Evolutionary conservation across 306 rosid genomes (phyloP).

Genomic region (Sicyos edulis): DNA sequence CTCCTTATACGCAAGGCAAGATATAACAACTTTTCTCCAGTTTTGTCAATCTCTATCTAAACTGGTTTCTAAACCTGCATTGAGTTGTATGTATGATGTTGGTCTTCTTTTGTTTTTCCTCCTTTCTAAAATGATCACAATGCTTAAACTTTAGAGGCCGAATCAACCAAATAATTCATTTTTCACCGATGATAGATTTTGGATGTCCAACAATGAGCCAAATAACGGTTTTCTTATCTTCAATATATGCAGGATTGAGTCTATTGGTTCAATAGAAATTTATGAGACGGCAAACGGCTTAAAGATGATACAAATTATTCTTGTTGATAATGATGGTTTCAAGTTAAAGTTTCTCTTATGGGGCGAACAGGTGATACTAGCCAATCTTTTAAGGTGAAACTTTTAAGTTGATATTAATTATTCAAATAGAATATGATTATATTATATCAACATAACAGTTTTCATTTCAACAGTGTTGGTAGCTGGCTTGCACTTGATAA

Average conservation of each 20-base stretch:
- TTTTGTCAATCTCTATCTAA: not conserved
- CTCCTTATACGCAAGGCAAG: conserved; percentile 74
- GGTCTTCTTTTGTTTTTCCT: conserved; percentile 1
- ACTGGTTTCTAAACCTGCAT: not conserved
- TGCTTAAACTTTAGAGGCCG: conserved; percentile 4
- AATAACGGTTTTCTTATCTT: not conserved
- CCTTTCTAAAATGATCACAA: not conserved
- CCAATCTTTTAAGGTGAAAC: conserved; percentile 78
- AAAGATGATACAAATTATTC: conserved; percentile 57
- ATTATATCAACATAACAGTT: conserved; percentile 15
- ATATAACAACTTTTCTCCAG: not conserved
- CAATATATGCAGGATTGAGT: conserved; percentile 49
- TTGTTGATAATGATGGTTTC: conserved; percentile 62
- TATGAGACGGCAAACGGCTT: conserved; percentile 40
- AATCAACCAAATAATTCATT: not conserved
- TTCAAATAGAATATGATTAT: conserved; percentile 5
- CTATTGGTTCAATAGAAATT: conserved; percentile 55
- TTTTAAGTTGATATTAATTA: conserved; percentile 22
- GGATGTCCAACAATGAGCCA: not conserved
- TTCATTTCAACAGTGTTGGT: conserved; percentile 55
- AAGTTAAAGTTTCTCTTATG: conserved; percentile 61
- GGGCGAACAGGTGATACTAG: conserved; percentile 83
- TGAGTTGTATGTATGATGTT: not conserved
- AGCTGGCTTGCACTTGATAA: conserved; percentile 87
- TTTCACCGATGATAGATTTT: not conserved